These are phyloP conservation scores for Schizothecium vesticola DNA, from an alignment of 495 filamentous ascomycete species.

Conservation along the genomic window DNA sequence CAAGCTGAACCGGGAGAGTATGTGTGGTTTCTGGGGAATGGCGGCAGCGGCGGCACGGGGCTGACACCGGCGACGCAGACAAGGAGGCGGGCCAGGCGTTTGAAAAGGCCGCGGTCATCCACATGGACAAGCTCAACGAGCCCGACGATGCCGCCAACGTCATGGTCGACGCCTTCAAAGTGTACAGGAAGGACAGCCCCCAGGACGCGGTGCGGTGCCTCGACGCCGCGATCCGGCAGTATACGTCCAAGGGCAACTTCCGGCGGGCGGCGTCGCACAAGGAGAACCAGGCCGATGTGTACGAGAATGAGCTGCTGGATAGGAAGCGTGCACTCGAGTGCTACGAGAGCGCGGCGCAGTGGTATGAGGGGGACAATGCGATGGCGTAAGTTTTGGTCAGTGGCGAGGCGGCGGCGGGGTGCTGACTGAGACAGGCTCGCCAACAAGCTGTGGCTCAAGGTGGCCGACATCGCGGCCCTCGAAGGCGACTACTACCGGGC, in stretches of 20 bases:
- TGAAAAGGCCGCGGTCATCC: slow-evolving; percentile 71
- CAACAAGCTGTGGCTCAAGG: slow-evolving; percentile 85
- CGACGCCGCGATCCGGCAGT: slow-evolving; percentile 68
- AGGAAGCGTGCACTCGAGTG: slow-evolving; percentile 66
- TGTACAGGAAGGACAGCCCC: slow-evolving; percentile 75
- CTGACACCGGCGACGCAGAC: slow-evolving; percentile 39
- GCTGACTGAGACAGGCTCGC: slow-evolving; percentile 54
- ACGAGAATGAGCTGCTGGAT: slow-evolving; percentile 74
- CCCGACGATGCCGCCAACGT: slow-evolving; percentile 84
- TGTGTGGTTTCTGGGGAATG: background rate
- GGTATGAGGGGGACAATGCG: slow-evolving; percentile 85
- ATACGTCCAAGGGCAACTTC: slow-evolving; percentile 78
- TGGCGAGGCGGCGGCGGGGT: background rate
- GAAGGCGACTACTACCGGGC: slow-evolving; percentile 75
- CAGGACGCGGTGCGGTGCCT: slow-evolving; percentile 72
- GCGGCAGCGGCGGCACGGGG: background rate
- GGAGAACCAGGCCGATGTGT: slow-evolving; percentile 77
- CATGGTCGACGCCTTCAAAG: slow-evolving; percentile 68
- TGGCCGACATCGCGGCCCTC: slow-evolving; percentile 77
- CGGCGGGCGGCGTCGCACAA: slow-evolving; percentile 82
- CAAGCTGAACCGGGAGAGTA: slow-evolving; percentile 65
- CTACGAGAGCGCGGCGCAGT: slow-evolving; percentile 76
- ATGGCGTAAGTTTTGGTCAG: slow-evolving; percentile 55
- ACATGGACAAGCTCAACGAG: slow-evolving; percentile 72
- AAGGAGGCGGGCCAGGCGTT: slow-evolving; percentile 77